Base-by-base conservation (phyloP, 441 rosid species). In the Lepidium campestre region DNA sequence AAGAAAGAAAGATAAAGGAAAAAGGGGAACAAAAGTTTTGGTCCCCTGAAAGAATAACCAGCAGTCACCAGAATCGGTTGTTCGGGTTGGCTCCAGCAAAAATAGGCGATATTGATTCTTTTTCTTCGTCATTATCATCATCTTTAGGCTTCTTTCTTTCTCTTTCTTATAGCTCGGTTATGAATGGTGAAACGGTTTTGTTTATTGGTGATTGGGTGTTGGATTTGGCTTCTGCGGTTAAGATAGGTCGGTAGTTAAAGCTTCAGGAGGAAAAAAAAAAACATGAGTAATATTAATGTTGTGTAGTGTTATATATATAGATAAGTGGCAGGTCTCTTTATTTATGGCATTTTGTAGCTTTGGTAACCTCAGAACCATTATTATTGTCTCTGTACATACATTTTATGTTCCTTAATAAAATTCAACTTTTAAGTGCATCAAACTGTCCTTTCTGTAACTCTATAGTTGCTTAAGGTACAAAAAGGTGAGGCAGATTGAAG, bases 341-440 rank as follows among this genome's bases (percentile, higher is more conserved):
- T 62, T 65, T 62, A 27, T 68, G 61, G 62, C 56, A 62, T 74
- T 74, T 73, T 79, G 77, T 82, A 79, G 88, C 81, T 80, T 78
- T 75, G 63, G 77, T 82, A 60, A 45, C 45, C 82, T 84, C 82
- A 75, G 81, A 77, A 79, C 80, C 68, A 46, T 61, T 73, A 72
- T 60, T 75, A 77, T 67, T 80, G 76, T 80, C 77, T 82, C 58
- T 94, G 97, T 94, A 91, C 83, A 91, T 86, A 83, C 86, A 80
- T 82, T 83, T 81, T 78, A 69, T 75, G 73, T 85, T 80, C 81
- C 82, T 69, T 85, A 91, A 89, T 86, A 88, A 77, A 81, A 57
- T 4, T 76, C 68, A 78, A 74, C 72, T 77, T 75, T 80, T 75
- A 56, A 29, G 62, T 57, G 80, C 84, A 53, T 29, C 34, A 7